Conservation (phyloP, 345 rosid species). For the Acer campestre region DNA sequence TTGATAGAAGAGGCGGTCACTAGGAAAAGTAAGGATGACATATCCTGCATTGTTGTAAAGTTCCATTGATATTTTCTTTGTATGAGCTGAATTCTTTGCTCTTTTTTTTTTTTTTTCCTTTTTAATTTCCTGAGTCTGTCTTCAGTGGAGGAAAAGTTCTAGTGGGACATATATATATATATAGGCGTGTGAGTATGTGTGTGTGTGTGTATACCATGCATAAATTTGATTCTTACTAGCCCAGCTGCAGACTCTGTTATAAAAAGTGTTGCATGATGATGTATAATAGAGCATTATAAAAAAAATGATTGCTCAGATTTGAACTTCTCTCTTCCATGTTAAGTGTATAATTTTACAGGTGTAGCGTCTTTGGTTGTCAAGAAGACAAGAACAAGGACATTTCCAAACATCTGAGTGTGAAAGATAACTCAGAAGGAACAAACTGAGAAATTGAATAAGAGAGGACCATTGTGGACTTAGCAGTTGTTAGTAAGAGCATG, state of each 20-base stretch:
- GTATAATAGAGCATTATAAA: conserved; percentile 10
- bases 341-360: background rate
- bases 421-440: background rate
- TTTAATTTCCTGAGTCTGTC: background rate
- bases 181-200: too few species aligned
- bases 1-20: conserved; percentile 68
- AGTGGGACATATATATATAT: background rate
- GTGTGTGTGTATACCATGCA: conserved; percentile 21
- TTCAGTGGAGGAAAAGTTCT: conserved; percentile 4
- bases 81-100: background rate
- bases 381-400: too few species aligned
- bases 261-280: conserved; percentile 3
- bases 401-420: background rate
- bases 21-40: conserved; percentile 84
- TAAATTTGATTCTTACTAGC: conserved; percentile 17
- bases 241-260: background rate
- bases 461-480: background rate
- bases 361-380: background rate
- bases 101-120: background rate
- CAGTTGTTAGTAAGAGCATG: background rate
- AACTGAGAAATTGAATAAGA: background rate
- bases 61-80: conserved; percentile 40
- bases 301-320: conserved; percentile 6
- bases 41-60: conserved; percentile 85
- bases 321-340: background rate